Conservation (phyloP, 306 rosid species). For the Glycine soja region DNA sequence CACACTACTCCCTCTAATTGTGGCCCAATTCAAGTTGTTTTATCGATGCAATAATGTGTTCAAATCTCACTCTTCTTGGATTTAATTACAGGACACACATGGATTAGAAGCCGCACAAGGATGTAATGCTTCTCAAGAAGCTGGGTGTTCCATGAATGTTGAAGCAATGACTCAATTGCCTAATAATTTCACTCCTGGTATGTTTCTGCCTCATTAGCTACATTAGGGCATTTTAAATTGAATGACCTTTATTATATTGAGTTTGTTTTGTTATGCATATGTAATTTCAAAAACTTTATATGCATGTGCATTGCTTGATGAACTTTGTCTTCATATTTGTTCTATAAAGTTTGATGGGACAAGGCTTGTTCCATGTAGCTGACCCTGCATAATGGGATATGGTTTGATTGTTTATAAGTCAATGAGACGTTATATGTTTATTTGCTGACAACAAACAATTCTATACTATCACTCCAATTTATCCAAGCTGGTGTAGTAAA, state of each 20-base stretch:
- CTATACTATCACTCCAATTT: not conserved
- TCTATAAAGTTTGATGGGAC: not conserved
- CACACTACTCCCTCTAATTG: not conserved
- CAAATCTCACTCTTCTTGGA: constrained; percentile 5
- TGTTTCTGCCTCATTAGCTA: constrained; percentile 18
- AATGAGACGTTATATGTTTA: not conserved
- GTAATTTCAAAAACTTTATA: not conserved
- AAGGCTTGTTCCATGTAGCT: not conserved
- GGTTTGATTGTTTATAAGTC: not conserved
- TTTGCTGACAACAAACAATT: not conserved
- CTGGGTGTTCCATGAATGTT: not conserved
- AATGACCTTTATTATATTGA: not conserved
- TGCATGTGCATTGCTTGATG: not conserved
- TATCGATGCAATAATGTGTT: not conserved
- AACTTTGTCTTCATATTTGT: constrained; percentile 8
- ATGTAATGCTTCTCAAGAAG: not conserved
- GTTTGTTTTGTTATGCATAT: not conserved
- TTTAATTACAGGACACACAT: constrained; percentile 22
- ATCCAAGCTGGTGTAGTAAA: not conserved
- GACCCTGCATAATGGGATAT: not conserved
- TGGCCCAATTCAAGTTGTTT: not conserved
- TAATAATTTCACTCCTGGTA: constrained; percentile 11
- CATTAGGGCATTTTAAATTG: not conserved
- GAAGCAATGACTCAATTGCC: not conserved
- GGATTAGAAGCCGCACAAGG: constrained; percentile 2